These are phyloP conservation scores for Geranomyces michiganensis DNA, from an alignment of 192 early-diverging fungal species.

Conservation along the genomic window DNA sequence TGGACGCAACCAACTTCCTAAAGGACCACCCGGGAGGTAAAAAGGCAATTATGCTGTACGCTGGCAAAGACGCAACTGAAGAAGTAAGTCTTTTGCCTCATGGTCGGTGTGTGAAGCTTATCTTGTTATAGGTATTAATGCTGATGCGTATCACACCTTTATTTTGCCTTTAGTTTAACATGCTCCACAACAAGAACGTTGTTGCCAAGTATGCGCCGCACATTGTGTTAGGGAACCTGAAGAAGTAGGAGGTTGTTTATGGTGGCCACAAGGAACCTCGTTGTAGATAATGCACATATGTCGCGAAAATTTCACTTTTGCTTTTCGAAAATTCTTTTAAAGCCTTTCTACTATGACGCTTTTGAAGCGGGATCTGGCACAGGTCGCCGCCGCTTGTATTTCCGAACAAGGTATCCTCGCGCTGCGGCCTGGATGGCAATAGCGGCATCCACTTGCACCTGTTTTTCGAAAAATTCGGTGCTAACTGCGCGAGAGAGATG, in stretches of 20 bases:
- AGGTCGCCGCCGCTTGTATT: neutral
- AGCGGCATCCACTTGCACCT: neutral
- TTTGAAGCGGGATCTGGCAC: too few relatives aligned
- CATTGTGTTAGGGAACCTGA: conserved; percentile 54
- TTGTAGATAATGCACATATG: too few relatives aligned
- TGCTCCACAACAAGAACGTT: conserved; percentile 83
- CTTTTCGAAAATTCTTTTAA: too few relatives aligned
- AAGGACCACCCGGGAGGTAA: conserved; percentile 72
- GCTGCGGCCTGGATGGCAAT: neutral
- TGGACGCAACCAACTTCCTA: conserved; percentile 78
- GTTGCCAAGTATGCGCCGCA: conserved; percentile 66
- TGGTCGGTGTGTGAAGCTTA: too few relatives aligned
- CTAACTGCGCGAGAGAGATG: neutral
- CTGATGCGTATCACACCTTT: conserved; percentile 13
- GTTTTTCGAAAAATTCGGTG: conserved; percentile 6
- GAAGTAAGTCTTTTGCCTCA: conserved; percentile 50
- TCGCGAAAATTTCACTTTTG: too few relatives aligned
- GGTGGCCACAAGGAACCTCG: too few relatives aligned
- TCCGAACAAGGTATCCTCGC: neutral
- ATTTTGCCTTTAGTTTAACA: conserved; percentile 50
- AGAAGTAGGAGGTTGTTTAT: conserved; percentile 31
- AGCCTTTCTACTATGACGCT: too few relatives aligned
- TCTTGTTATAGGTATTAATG: conserved; percentile 8
- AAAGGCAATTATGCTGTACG: conserved; percentile 75
- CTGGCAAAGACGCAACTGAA: conserved; percentile 82